Evolutionary conservation across 1,139 yeast genomes (phyloP), one percentile per base, ranked within the genome.

Genomic region (Scheffersomyces titani): DNA sequence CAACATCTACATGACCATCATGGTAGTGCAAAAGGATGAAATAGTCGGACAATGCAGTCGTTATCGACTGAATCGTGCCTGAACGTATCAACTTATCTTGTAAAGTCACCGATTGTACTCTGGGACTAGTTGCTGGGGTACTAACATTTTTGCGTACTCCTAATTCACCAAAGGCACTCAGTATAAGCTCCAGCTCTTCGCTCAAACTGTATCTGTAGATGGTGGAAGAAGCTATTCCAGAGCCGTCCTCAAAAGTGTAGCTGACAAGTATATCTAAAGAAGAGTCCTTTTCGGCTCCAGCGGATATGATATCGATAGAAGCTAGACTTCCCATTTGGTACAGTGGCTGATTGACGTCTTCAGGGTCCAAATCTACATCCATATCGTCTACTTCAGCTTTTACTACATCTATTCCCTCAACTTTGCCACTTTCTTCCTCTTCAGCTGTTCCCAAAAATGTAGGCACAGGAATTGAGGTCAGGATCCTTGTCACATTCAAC

Each of bases 301-400:
- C 82, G 0, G 87, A 78, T 0, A 85, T 61, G 7, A 83, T 61
- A 52, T 80, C 80, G 7, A 86, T 70, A 44, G 71, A 64, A 2
- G 64, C 55, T 51, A 70, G 59, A 48, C 55, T 57, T 11, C 70
- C 70, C 44, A 61, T 19, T 18, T 51, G 47, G 24, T 52, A 49
- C 13, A 5, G 36, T 36, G 24, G 21, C 44, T 63, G 58, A 9
- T 30, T 30, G 48, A 63, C 30, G 9, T 62, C 61, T 19, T 51
- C 62, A 50, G 59, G 55, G 30, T 47, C 59, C 54, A 53, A 62
- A 49, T 9, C 63, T 47, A 64, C 63, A 64, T 48, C 50, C 44
- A 54, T 51, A 57, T 51, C 53, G 18, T 68, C 73, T 69, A 64
- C 65, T 11, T 59, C 64, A 48, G 66, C 71, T 24, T 61, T 66